A percentile compares a stretch with the other conserved stretches of the same genome.
phyloP scores from a whole-genome alignment of 495 filamentous ascomycete species.

The Penicillium roqueforti region DNA sequence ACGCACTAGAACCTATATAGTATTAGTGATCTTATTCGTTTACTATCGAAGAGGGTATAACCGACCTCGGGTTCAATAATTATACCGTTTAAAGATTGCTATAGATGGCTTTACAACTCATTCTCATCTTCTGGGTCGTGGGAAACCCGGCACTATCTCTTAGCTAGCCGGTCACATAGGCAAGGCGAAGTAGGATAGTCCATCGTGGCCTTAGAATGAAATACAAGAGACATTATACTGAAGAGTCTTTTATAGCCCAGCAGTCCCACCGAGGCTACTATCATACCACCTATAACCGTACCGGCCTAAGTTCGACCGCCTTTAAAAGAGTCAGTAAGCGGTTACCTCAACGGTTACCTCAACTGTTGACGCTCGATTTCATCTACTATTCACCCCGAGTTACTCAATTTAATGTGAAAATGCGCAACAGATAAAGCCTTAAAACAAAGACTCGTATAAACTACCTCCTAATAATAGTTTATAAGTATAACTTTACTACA shows the following conservation, averaged over 20 bases:
- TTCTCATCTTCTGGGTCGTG: not conserved
- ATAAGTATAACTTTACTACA: not conserved
- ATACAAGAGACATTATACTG: not conserved
- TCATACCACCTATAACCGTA: not conserved
- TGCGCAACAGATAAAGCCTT: not conserved
- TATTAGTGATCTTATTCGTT: not conserved
- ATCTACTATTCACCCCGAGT: not conserved
- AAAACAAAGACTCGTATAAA: not conserved
- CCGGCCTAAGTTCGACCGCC: not conserved
- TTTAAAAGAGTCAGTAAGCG: conserved; percentile 1
- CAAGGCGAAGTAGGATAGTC: not conserved
- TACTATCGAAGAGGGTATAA: not conserved
- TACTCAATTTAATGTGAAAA: conserved; percentile 2
- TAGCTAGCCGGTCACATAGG: not conserved
- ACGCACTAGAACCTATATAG: not conserved
- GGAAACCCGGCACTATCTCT: not conserved
- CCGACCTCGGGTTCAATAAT: not conserved
- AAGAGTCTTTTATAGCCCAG: not conserved
- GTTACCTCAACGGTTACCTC: not conserved
- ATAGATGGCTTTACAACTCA: not conserved
- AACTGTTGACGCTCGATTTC: conserved; percentile 3
- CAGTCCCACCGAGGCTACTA: not conserved
- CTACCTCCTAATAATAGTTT: not conserved
- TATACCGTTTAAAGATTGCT: not conserved
- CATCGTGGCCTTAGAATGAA: not conserved